Conservation (phyloP, 805 yeast genomes). For the Suhomyces faveliae region DNA sequence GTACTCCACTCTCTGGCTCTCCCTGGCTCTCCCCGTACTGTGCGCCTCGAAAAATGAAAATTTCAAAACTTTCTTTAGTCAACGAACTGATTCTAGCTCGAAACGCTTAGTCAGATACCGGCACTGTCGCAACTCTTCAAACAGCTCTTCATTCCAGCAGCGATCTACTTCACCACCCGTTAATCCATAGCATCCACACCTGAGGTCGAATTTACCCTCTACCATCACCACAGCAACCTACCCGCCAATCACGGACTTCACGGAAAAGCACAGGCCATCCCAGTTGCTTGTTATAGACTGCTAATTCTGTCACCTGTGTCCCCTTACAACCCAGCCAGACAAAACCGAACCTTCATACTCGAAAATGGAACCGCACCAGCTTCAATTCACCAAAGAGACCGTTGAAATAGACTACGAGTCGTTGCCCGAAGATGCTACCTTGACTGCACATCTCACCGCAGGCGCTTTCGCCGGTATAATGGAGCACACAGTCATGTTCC, state of each 20-base stretch:
- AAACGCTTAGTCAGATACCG: neutral
- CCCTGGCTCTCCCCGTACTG: too few species aligned
- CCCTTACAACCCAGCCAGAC: neutral
- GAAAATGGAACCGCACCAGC: slow-evolving; percentile 24
- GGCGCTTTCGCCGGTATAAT: slow-evolving; percentile 99
- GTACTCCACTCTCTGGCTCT: neutral
- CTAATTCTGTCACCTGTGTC: neutral
- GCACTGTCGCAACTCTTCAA: too few species aligned
- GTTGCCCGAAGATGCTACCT: slow-evolving; percentile 80
- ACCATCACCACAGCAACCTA: neutral
- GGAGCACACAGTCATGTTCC: slow-evolving; percentile 98
- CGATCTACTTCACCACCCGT: neutral
- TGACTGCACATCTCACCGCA: slow-evolving; percentile 78
- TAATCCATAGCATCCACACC: neutral
- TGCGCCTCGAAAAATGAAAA: neutral
- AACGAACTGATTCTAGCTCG: neutral
- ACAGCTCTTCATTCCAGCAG: neutral
- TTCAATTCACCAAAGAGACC: slow-evolving; percentile 27
- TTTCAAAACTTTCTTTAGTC: neutral
- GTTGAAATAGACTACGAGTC: slow-evolving; percentile 85
- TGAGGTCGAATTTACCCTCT: neutral
- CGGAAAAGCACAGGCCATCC: neutral
- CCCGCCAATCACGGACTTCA: neutral
- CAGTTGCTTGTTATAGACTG: neutral
- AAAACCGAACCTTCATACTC: neutral